Evolutionary conservation across 192 early-diverging fungal genomes (phyloP).

Genomic region (Fimicolochytrium jonesii): DNA sequence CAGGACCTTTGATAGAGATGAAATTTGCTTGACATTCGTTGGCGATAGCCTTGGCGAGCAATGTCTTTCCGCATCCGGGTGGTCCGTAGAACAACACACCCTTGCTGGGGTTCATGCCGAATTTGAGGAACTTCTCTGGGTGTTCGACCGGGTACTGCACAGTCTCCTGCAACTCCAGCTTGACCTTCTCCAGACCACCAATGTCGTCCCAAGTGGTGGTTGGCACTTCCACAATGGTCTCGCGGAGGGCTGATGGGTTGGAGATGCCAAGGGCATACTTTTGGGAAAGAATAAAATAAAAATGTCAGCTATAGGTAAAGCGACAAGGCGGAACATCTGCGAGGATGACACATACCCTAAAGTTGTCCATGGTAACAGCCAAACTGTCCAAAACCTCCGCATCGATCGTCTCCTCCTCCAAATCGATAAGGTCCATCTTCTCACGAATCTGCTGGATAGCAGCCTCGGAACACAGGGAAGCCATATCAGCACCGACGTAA

Average conservation of each 20-base stretch:
- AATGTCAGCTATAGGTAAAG: neutral
- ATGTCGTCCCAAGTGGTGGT: conserved; percentile 93
- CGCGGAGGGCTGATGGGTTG: conserved; percentile 97
- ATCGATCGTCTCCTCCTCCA: conserved; percentile 98
- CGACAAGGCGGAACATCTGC: neutral
- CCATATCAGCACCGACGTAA: conserved; percentile 95
- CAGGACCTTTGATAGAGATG: conserved; percentile 97
- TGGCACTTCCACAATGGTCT: conserved; percentile 97
- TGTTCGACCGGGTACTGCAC: conserved; percentile 99
- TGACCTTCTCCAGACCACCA: conserved; percentile 96
- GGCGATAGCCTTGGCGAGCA: conserved; percentile 98
- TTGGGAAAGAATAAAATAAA: too few species aligned
- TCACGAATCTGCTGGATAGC: conserved; percentile 99
- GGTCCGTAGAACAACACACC: conserved; percentile 99
- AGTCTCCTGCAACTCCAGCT: conserved; percentile 96
- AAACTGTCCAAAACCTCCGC: conserved; percentile 92
- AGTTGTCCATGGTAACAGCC: conserved; percentile 98
- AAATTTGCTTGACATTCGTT: conserved; percentile 99
- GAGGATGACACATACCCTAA: conserved; percentile 55
- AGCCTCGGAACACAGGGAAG: conserved; percentile 96
- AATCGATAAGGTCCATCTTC: conserved; percentile 98
- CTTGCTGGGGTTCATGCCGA: conserved; percentile 94
- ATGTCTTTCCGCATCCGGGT: conserved; percentile 97
- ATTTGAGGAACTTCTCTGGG: conserved; percentile 99
- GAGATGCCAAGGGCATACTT: conserved; percentile 87